Percentiles rank a stretch among this genome's conserved stretches.
Evolutionary conservation across 2,329 filamentous ascomycete genomes (phyloP).

Genomic region (Colletotrichum musae): DNA sequence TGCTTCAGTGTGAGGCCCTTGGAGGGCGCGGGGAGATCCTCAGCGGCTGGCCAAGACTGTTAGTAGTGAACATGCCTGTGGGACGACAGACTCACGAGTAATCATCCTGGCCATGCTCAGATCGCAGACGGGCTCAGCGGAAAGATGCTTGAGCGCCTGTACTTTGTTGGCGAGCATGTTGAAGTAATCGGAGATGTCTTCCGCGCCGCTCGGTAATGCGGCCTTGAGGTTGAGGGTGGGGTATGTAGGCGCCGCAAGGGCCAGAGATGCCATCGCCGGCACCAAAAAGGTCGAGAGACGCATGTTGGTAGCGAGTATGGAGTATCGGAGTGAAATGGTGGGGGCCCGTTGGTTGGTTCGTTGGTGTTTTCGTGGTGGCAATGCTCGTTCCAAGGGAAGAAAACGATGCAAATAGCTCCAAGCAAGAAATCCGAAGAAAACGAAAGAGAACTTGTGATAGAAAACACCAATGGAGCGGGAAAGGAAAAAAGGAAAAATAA

Average conservation of each 20-base stretch:
- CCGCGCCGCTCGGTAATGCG: slow-evolving; percentile 52
- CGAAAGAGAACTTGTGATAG: slow-evolving; percentile 31
- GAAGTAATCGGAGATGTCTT: slow-evolving; percentile 73
- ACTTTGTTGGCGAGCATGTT: slow-evolving; percentile 71
- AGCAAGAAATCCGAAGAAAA: slow-evolving; percentile 26
- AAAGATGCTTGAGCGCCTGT: slow-evolving; percentile 60
- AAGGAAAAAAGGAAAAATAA: slow-evolving; percentile 38
- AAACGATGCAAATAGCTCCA: slow-evolving; percentile 20
- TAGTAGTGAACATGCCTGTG: slow-evolving; percentile 40
- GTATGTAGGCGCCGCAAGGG: slow-evolving; percentile 62
- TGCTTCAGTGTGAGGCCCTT: slow-evolving; percentile 77
- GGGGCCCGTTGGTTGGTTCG: slow-evolving; percentile 3
- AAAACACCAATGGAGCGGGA: slow-evolving; percentile 35
- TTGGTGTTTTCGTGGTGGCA: slow-evolving; percentile 18
- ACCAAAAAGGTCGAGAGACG: slow-evolving; percentile 62
- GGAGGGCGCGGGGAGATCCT: slow-evolving; percentile 72
- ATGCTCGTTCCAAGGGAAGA: slow-evolving; percentile 19
- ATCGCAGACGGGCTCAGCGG: slow-evolving; percentile 65
- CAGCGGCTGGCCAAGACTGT: slow-evolving; percentile 61
- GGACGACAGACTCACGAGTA: slow-evolving; percentile 53
- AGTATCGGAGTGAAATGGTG: slow-evolving; percentile 25
- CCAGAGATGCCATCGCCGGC: slow-evolving; percentile 62
- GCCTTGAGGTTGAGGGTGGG: slow-evolving; percentile 60
- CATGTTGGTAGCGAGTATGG: slow-evolving; percentile 57
- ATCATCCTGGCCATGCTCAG: slow-evolving; percentile 67